Conservation (phyloP, 805 yeast species). For the Brettanomyces sp. region DNA sequence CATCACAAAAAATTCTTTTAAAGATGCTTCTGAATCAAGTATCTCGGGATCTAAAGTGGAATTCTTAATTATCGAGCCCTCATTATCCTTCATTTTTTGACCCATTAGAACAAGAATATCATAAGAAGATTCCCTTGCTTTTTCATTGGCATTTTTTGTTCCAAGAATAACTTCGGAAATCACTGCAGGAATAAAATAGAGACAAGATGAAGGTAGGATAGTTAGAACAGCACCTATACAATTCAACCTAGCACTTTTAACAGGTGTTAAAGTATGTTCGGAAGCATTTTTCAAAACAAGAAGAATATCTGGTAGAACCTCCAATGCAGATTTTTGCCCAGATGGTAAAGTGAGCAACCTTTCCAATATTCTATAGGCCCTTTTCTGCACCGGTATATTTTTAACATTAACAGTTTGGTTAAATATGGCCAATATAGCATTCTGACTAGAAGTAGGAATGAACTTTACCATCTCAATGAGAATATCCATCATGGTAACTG, state of each 20-base stretch:
- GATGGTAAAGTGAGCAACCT: slow-evolving; percentile 59
- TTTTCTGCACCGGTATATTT: slow-evolving; percentile 72
- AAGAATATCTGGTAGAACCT: slow-evolving; percentile 51
- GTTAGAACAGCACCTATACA: slow-evolving; percentile 57
- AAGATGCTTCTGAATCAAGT: slow-evolving; percentile 57
- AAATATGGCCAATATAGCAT: slow-evolving; percentile 72
- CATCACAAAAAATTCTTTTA: slow-evolving; percentile 83
- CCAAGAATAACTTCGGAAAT: slow-evolving; percentile 83
- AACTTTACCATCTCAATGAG: slow-evolving; percentile 81
- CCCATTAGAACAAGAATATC: slow-evolving; percentile 74
- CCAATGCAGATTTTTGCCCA: slow-evolving; percentile 46
- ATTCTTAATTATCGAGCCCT: slow-evolving; percentile 59
- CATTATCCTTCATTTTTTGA: slow-evolving; percentile 46
- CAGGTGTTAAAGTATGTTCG: slow-evolving; percentile 53
- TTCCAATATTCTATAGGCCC: slow-evolving; percentile 74
- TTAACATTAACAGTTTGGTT: slow-evolving; percentile 49
- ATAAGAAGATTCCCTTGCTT: slow-evolving; percentile 76
- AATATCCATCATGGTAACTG: slow-evolving; percentile 86
- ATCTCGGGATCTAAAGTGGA: slow-evolving; percentile 49
- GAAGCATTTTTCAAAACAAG: slow-evolving; percentile 48
- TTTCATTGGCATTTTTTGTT: slow-evolving; percentile 89
- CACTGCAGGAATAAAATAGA: slow-evolving; percentile 71
- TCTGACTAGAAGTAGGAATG: slow-evolving; percentile 61
- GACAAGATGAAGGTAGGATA: slow-evolving; percentile 51
- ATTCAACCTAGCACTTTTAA: slow-evolving; percentile 70